Conservation (phyloP, 805 yeast genomes). For the Candida glaebosa region DNA sequence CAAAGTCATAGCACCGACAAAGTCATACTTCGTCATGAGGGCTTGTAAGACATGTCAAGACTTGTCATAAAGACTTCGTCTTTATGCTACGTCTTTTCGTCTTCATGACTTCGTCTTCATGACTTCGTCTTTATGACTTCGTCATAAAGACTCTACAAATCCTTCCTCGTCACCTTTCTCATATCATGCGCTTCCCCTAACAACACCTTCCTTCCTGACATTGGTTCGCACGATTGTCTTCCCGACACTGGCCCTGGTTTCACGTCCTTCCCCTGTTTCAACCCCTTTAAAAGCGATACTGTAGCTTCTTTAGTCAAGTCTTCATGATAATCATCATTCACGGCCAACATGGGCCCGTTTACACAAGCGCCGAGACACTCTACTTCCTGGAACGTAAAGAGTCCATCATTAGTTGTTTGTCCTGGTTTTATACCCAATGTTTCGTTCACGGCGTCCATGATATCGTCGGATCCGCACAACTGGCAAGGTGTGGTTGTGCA, state of each 20-base stretch:
- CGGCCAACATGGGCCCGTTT: conserved; percentile 84
- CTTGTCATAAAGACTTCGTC: too few species aligned
- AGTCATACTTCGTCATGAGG: too few species aligned
- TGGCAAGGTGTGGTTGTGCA: conserved; percentile 92
- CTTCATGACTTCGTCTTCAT: too few species aligned
- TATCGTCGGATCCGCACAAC: conserved; percentile 76
- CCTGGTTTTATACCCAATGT: conserved; percentile 69
- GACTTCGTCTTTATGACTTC: too few species aligned
- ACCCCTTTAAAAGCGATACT: conserved; percentile 55
- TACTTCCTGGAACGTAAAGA: conserved; percentile 81
- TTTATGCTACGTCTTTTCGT: too few species aligned
- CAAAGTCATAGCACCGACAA: too few species aligned
- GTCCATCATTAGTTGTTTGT: conserved; percentile 69
- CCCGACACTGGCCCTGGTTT: conserved; percentile 68
- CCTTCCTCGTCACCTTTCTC: conserved; percentile 67
- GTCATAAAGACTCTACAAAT: too few species aligned
- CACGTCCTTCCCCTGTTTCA: conserved; percentile 60
- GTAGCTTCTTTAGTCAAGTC: conserved; percentile 72
- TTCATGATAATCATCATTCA: conserved; percentile 80
- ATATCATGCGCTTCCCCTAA: conserved; percentile 64
- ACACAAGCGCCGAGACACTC: conserved; percentile 93
- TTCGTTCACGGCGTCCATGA: conserved; percentile 64
- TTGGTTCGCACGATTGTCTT: conserved; percentile 76
- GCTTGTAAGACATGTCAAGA: too few species aligned
- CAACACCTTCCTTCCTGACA: conserved; percentile 63